A percentile compares a stretch with the other conserved stretches of the same genome.
These are phyloP conservation scores for Arabidopsis arenosa DNA, from an alignment of 345 rosid genomes.

Conservation along the genomic window DNA sequence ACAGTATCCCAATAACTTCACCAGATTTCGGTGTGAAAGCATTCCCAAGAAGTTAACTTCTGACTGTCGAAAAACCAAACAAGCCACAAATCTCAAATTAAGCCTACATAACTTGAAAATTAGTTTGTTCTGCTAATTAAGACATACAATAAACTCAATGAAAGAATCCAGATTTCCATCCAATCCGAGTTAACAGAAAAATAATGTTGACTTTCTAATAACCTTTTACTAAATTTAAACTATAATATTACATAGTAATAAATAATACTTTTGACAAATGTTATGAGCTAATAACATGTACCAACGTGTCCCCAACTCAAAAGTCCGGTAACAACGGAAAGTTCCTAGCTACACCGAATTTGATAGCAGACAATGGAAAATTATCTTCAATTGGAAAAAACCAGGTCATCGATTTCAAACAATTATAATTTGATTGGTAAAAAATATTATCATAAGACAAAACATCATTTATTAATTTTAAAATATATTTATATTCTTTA, in stretches of 20 bases:
- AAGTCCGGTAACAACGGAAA: conserved; percentile 5
- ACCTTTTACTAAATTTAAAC: not conserved
- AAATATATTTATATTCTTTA: not conserved
- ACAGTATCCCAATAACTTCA: conserved; percentile 78
- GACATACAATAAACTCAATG: not conserved
- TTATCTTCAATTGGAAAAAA: not conserved
- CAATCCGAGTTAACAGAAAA: not conserved
- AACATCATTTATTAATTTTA: not conserved
- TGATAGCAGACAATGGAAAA: not conserved
- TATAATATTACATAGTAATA: not conserved
- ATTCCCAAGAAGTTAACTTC: conserved; percentile 83
- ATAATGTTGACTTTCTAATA: conserved; percentile 13
- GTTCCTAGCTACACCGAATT: not conserved
- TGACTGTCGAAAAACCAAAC: conserved; percentile 55
- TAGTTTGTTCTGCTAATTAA: not conserved
- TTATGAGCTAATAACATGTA: conserved; percentile 1
- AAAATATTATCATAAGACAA: conserved; percentile 15
- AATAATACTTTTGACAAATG: not conserved
- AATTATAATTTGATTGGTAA: not conserved
- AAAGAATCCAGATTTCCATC: not conserved
- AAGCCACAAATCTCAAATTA: conserved; percentile 19
- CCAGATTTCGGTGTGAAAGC: conserved; percentile 82
- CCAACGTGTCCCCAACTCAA: conserved; percentile 26
- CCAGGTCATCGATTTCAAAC: not conserved
- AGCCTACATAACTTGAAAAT: not conserved